These are phyloP conservation scores for Diaporthe eres DNA, from an alignment of 2,329 filamentous ascomycete genomes.

Conservation along the genomic window DNA sequence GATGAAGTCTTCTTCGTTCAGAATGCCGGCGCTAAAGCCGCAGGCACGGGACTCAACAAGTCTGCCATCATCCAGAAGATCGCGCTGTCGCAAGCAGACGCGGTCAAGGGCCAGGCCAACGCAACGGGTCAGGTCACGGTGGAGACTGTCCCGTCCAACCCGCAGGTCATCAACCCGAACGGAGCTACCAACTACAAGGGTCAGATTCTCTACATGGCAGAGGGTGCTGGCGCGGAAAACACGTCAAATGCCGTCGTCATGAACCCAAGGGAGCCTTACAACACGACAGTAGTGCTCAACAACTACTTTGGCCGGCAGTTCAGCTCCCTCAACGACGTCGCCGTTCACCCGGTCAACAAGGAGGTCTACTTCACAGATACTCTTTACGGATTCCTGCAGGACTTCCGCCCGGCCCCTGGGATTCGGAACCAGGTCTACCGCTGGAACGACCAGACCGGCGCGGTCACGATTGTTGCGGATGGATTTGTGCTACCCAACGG, in stretches of 20 bases:
- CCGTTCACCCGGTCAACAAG: conserved; percentile 66
- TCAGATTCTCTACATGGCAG: conserved; percentile 63
- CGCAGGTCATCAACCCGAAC: conserved; percentile 65
- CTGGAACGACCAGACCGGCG: conserved; percentile 63
- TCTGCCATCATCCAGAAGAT: conserved; percentile 67
- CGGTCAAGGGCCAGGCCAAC: conserved; percentile 54
- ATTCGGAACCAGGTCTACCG: conserved; percentile 73
- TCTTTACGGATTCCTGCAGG: conserved; percentile 70
- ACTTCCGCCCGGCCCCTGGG: conserved; percentile 67
- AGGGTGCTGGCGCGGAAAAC: conserved; percentile 62
- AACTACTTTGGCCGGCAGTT: conserved; percentile 73
- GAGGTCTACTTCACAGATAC: conserved; percentile 77
- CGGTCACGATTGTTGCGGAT: conserved; percentile 69
- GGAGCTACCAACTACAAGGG: conserved; percentile 65
- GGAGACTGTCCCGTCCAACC: conserved; percentile 56
- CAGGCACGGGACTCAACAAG: conserved; percentile 66
- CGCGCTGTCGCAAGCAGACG: conserved; percentile 58
- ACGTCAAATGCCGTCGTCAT: conserved; percentile 58
- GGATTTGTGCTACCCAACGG: conserved; percentile 70
- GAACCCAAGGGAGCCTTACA: conserved; percentile 63
- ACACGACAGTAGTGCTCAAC: conserved; percentile 67
- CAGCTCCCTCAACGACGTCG: conserved; percentile 72
- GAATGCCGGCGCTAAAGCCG: conserved; percentile 61
- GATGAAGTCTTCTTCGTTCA: conserved; percentile 70
- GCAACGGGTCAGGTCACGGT: conserved; percentile 58